Evolutionary conservation across 495 filamentous ascomycete genomes (phyloP), one percentile per base, ranked within the genome.

Genomic region (Penicillium ucsense): DNA sequence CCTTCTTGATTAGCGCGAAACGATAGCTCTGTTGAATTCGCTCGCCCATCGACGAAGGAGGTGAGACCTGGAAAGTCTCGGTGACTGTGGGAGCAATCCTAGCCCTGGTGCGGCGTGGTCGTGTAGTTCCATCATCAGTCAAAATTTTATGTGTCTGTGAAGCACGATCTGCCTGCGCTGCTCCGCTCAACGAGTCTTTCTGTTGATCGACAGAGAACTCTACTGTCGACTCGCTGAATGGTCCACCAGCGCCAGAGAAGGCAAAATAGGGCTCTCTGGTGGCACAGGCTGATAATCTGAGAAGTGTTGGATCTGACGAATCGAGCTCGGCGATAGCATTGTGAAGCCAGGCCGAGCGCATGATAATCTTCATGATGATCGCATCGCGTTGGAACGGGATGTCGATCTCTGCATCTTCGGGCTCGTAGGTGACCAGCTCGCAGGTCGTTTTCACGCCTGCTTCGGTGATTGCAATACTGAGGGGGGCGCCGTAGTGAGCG

Each of bases 351-450:
- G 78, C 77, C 32, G 86, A 79, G 46, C 85, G 83, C 82, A 94
- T 95, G 64, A 98, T 97, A 45, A 95, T 87, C 55, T 98, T 98
- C 70, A 92, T 85, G 35, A 82, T 76, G 4, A 95, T 74, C 35
- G 80, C 75, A 36, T 90, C 80, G 35, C 86, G 79, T 57, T 86
- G 79, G 32, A 95, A 81, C 6, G 90, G 91, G 33, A 97, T 95
- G 44, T 92, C 86, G 12, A 77, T 61, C 49, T 73, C 64, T 33
- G 76, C 76, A 10, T 72, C 72, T 29, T 71, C 71, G 30, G 88
- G 77, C 42, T 89, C 81, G 60, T 95, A 98, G 5, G 92, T 95
- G n/a, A 81, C 84, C 32, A 98, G 74, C 45, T 92, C 84, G 74
- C 91, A 96, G 27, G 83, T 92, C 4, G 92, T 97, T 29, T 84